phyloP scores from a whole-genome alignment of 306 rosid species.

The Cicer yamashitae region DNA sequence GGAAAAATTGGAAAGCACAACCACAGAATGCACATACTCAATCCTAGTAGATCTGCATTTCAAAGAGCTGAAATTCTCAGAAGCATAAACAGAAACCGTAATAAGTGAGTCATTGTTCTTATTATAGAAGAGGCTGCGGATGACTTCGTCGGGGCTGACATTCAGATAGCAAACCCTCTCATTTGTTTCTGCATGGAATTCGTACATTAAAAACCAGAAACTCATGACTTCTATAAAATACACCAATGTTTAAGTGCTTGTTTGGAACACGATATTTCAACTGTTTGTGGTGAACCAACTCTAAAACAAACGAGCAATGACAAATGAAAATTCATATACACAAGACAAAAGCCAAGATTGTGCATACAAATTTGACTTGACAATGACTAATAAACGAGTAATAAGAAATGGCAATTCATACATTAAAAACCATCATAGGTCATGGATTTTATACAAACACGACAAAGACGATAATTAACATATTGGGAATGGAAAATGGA shows the following conservation, averaged over 20 bases:
- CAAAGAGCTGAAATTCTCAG: slow-evolving; percentile 91
- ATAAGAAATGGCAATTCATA: neutral
- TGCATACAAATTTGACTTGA: slow-evolving; percentile 10
- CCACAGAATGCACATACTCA: slow-evolving; percentile 60
- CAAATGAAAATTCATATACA: neutral
- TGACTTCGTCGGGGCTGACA: slow-evolving; percentile 87
- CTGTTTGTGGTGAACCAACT: neutral
- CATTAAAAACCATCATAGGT: neutral
- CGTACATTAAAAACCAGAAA: neutral
- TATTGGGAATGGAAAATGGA: neutral
- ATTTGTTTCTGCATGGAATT: slow-evolving; percentile 69
- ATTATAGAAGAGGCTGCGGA: slow-evolving; percentile 87
- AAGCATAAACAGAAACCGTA: slow-evolving; percentile 93
- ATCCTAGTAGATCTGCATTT: slow-evolving; percentile 93
- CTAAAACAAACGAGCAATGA: neutral
- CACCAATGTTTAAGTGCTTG: neutral
- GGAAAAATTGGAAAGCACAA: slow-evolving; percentile 38
- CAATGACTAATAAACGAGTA: neutral
- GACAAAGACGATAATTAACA: neutral
- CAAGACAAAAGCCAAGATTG: neutral
- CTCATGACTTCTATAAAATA: neutral
- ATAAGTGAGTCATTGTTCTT: slow-evolving; percentile 93
- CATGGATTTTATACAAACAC: neutral
- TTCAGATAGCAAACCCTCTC: slow-evolving; percentile 89
- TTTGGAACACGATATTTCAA: neutral